Evolutionary conservation across 371 early-diverging fungal genomes (phyloP).

Genomic region (Mortierella sp.): DNA sequence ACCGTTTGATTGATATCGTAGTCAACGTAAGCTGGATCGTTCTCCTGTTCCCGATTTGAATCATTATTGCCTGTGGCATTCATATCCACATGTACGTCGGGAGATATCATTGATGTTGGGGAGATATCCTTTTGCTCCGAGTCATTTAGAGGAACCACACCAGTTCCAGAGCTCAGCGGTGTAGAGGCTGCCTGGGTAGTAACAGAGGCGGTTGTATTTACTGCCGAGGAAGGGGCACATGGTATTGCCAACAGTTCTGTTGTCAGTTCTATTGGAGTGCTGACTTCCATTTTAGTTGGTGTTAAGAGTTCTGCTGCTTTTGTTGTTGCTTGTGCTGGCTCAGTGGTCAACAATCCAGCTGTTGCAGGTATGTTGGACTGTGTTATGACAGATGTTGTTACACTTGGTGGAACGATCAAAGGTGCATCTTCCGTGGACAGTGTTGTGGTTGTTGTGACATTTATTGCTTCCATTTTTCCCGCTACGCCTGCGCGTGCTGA

Average conservation of each 20-base stretch:
- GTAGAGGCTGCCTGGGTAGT: not conserved
- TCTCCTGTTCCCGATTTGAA: not conserved
- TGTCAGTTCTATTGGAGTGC: not conserved
- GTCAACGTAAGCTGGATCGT: not conserved
- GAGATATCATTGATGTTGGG: not conserved
- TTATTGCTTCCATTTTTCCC: not conserved
- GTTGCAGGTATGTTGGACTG: not conserved
- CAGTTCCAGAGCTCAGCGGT: not conserved
- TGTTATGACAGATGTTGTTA: not conserved
- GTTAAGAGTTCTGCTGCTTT: too few relatives aligned
- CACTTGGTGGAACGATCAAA: conserved; percentile 5
- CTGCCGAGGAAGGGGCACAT: not conserved
- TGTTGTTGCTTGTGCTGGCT: too few relatives aligned
- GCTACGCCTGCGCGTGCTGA: conserved; percentile 5
- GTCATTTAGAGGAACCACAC: not conserved
- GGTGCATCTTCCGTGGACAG: not conserved
- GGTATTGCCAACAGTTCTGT: not conserved
- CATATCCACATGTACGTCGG: not conserved
- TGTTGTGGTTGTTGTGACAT: not conserved
- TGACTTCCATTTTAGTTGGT: too few relatives aligned
- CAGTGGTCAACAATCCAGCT: too few relatives aligned
- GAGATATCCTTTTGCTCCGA: not conserved
- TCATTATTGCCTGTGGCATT: not conserved
- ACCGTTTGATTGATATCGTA: conserved; percentile 4
- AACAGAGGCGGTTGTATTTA: not conserved